Base-by-base conservation (phyloP, 2,329 filamentous ascomycete species). In the Ceratocystis destructans region DNA sequence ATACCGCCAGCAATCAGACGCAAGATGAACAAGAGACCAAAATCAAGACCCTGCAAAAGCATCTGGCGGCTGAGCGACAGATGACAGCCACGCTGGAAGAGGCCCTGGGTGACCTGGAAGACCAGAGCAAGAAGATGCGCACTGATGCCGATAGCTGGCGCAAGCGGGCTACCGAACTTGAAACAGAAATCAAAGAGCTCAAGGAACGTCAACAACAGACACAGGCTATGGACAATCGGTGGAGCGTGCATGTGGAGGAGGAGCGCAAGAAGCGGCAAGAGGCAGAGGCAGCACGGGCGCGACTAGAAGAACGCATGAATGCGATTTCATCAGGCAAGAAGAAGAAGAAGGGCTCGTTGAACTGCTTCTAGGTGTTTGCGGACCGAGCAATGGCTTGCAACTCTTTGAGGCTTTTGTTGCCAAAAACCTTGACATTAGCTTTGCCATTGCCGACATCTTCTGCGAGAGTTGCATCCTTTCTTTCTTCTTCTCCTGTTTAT, bases 11-110 rank as follows among this genome's bases (percentile, higher is more conserved):
- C 61, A 68, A 76, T 61, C 92, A 96, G 72, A 83, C 96, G 70
- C 85, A 93, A 68, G 93, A 97, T 73, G 94, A 99, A 71, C 92
- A 96, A 75, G 94, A 99, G 74, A 89, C 90, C 55, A 91, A 92
- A 69, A 95, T 99, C 73, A 87, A 89, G 68, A 95, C 90, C 5
- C 96, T 99, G 69, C 93, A 99, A 80, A 97, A 96, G 79, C 91
- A 97, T 73, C 83, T 99, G 28, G 88, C 89, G 70, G 94, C 94
- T 2, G 94, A 99, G 80, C 96, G 96, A 74, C 93, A 97, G 75
- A 86, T 99, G 68, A 99, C 93, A 0, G 87, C 90, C 61, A 97
- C 93, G 1, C 83, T 99, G 48, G 94, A 99, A 75, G 93, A 97
- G 77, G 94, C 94, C 5, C 84, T 99, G 37, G 93, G 90, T 1